These are phyloP conservation scores for Ogataea hybrid DNA, from an alignment of 1,139 yeast genomes.

Conservation along the genomic window DNA sequence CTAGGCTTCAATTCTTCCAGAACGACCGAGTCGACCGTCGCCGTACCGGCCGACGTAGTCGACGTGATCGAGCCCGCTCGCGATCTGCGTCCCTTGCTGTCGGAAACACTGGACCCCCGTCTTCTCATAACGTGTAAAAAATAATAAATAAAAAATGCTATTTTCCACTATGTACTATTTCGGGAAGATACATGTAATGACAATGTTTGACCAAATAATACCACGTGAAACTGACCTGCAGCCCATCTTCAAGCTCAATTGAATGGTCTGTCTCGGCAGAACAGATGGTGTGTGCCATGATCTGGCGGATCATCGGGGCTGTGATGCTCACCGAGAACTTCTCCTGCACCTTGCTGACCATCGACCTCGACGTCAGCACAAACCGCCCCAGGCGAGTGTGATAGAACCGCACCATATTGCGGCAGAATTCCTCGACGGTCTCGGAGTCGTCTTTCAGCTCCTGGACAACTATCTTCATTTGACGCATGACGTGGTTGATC, in stretches of 20 bases:
- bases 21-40: neutral
- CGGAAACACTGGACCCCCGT: constrained; percentile 26
- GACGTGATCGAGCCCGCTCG: constrained; percentile 52
- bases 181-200: constrained; percentile 7
- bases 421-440: neutral
- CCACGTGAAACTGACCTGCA: constrained; percentile 1
- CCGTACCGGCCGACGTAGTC: neutral
- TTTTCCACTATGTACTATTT: neutral
- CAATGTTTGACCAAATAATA: neutral
- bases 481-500: constrained; percentile 1
- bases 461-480: constrained; percentile 4
- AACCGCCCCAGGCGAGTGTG: neutral
- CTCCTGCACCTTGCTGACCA: neutral
- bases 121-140: constrained; percentile 19
- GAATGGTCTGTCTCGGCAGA: too few species aligned
- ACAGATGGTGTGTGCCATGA: too few species aligned
- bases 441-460: neutral
- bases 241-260: too few species aligned
- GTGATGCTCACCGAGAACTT: neutral
- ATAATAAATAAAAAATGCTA: constrained; percentile 2
- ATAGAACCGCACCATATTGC: neutral
- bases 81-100: constrained; percentile 23
- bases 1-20: neutral
- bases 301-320: neutral
- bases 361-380: neutral